Evolutionary conservation across 768 basidiomycete genomes (phyloP).

Genomic region (Tephrocybe sp.): DNA sequence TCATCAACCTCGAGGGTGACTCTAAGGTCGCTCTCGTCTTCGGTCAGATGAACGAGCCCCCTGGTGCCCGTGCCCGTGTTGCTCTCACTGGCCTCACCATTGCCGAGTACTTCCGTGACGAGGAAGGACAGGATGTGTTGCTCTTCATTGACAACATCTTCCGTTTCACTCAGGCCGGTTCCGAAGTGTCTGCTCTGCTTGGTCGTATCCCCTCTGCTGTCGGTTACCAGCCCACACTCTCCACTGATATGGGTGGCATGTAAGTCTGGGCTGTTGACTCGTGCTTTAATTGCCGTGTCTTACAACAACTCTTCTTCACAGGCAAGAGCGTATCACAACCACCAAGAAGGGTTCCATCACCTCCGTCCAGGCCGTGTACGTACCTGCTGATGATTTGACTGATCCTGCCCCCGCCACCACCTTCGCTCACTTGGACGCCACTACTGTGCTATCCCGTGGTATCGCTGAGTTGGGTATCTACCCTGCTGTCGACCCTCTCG

Average conservation of each 20-base stretch:
- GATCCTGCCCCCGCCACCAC: conserved; percentile 99
- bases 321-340: conserved; percentile 99
- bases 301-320: conserved; percentile 24
- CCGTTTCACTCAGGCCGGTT: conserved; percentile 99
- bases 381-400: conserved; percentile 99
- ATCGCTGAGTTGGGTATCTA: conserved; percentile 99
- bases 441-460: conserved; percentile 98
- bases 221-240: conserved; percentile 99
- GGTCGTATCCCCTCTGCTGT: conserved; percentile 99
- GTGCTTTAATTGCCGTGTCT: conserved; percentile 6
- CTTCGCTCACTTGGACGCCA: conserved; percentile 99
- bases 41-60: conserved; percentile 99
- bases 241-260: conserved; percentile 99
- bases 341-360: conserved; percentile 99
- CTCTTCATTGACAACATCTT: conserved; percentile 99
- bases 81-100: conserved; percentile 99
- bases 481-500: conserved; percentile 98
- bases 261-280: conserved; percentile 36
- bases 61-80: conserved; percentile 99
- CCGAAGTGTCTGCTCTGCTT: conserved; percentile 98
- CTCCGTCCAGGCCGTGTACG: conserved; percentile 99
- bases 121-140: conserved; percentile 99
- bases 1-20: conserved; percentile 99
- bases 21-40: conserved; percentile 99
- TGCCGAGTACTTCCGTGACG: conserved; percentile 99